Conservation (phyloP, 352 stramenopile genomes). For the Phytophthora syringae region DNA sequence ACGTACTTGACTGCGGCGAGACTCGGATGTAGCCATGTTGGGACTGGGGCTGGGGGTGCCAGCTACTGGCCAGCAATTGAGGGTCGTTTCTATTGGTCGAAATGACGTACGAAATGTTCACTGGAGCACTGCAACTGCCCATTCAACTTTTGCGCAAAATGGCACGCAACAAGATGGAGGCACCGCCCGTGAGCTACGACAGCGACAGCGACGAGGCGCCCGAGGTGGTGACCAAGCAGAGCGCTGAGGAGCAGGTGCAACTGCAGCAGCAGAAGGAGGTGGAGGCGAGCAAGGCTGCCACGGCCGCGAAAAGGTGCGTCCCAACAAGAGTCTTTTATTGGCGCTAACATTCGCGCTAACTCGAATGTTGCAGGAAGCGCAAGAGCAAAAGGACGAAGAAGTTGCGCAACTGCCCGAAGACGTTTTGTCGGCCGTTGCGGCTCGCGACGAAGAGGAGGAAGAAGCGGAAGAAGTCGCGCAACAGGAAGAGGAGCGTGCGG, state of each 20-base stretch:
- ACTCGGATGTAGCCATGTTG: constrained; percentile 34
- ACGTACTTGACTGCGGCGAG: constrained; percentile 46
- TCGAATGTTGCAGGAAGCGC: constrained; percentile 47
- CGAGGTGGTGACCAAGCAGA: constrained; percentile 81
- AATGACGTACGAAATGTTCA: constrained; percentile 32
- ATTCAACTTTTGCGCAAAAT: constrained; percentile 28
- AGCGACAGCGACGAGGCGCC: constrained; percentile 78
- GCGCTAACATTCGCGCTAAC: too few species aligned
- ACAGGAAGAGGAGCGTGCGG: constrained; percentile 23
- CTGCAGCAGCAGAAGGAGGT: constrained; percentile 59
- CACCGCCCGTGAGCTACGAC: constrained; percentile 36
- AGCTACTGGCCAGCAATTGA: constrained; percentile 20
- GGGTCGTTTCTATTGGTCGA: too few species aligned
- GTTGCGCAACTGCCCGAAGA: constrained; percentile 66
- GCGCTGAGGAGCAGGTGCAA: constrained; percentile 58
- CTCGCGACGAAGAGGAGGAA: constrained; percentile 68
- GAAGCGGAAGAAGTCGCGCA: constrained; percentile 50
- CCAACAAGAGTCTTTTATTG: too few species aligned
- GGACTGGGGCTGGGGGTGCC: constrained; percentile 1
- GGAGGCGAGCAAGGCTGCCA: constrained; percentile 50
- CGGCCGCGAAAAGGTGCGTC: constrained; percentile 54
- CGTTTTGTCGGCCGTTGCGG: constrained; percentile 69
- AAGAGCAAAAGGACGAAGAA: constrained; percentile 35
- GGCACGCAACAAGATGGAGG: constrained; percentile 34
- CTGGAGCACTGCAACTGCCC: constrained; percentile 18